Evolutionary conservation across 306 rosid species (phyloP).

Genomic region (Pyrus pyrifolia): DNA sequence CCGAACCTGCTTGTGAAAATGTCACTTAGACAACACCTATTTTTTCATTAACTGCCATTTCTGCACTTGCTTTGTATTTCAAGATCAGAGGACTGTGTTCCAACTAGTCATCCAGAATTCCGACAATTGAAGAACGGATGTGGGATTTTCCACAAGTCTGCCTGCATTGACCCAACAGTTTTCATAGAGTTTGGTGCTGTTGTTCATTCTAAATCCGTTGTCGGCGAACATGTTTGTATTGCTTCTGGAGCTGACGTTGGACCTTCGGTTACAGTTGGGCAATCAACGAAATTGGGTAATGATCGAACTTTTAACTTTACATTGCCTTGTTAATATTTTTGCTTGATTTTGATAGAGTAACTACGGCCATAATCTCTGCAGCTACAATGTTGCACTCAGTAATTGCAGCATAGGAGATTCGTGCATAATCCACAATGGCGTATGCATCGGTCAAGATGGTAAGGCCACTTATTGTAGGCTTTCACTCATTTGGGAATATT

Average conservation of each 20-base stretch:
- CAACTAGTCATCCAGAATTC: conserved; percentile 25
- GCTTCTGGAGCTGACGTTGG: conserved; percentile 82
- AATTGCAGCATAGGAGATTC: conserved; percentile 77
- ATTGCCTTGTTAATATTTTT: not conserved
- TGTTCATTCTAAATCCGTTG: conserved; percentile 58
- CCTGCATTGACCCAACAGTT: conserved; percentile 59
- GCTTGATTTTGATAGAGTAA: not conserved
- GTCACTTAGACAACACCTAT: not conserved
- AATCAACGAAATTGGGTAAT: conserved; percentile 67
- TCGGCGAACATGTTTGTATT: conserved; percentile 50
- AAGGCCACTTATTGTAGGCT: conserved; percentile 24
- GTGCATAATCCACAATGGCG: conserved; percentile 80
- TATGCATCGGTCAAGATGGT: conserved; percentile 97
- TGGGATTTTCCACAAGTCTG: conserved; percentile 61
- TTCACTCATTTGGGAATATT: not conserved
- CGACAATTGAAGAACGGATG: conserved; percentile 75
- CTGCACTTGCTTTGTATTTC: conserved; percentile 27
- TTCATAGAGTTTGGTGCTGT: conserved; percentile 64
- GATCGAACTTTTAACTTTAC: not conserved
- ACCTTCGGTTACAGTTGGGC: conserved; percentile 56
- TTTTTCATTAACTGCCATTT: conserved; percentile 3
- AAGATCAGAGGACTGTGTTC: conserved; percentile 39
- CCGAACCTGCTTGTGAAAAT: conserved; percentile 17
- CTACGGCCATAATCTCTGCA: conserved; percentile 21
- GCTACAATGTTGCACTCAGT: conserved; percentile 67